phyloP scores from a whole-genome alignment of 208 protist species.

The Trypanosoma vivax region DNA sequence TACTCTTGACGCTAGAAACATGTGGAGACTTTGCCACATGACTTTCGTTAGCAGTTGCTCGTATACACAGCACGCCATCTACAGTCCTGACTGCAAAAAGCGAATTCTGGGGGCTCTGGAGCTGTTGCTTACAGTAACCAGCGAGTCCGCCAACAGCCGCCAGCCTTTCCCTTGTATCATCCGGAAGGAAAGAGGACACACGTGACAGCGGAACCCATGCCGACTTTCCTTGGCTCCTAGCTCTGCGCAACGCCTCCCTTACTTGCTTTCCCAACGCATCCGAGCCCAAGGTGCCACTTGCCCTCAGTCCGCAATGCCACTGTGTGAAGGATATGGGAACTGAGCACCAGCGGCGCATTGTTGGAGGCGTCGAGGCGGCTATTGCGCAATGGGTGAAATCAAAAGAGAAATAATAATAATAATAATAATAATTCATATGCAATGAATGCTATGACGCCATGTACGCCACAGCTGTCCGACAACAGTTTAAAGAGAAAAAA shows the following conservation, averaged over 20 bases:
- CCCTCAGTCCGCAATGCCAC: too few relatives aligned
- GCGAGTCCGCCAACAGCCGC: slow-evolving; percentile 12
- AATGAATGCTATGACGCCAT: too few relatives aligned
- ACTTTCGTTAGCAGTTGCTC: background rate
- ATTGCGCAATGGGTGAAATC: too few relatives aligned
- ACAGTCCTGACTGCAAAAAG: slow-evolving; percentile 13
- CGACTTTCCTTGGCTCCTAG: background rate
- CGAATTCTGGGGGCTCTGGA: background rate
- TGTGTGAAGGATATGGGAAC: too few relatives aligned
- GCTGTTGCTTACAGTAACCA: slow-evolving; percentile 1
- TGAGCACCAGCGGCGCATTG: too few relatives aligned
- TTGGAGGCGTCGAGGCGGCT: too few relatives aligned
- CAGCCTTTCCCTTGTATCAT: slow-evolving; percentile 13
- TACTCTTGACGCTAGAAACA: background rate
- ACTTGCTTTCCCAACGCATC: too few relatives aligned
- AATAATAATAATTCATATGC: too few relatives aligned
- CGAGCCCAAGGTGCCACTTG: too few relatives aligned
- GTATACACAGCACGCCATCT: slow-evolving; percentile 16
- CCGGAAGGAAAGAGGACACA: slow-evolving; percentile 12
- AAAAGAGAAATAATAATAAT: too few relatives aligned
- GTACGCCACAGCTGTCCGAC: too few relatives aligned
- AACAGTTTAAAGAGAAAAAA: too few relatives aligned
- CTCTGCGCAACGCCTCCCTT: background rate
- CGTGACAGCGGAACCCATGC: slow-evolving; percentile 15
- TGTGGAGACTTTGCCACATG: background rate